These are phyloP conservation scores for Spergularia marina DNA, from an alignment of 148 eudicot species.

Conservation along the genomic window DNA sequence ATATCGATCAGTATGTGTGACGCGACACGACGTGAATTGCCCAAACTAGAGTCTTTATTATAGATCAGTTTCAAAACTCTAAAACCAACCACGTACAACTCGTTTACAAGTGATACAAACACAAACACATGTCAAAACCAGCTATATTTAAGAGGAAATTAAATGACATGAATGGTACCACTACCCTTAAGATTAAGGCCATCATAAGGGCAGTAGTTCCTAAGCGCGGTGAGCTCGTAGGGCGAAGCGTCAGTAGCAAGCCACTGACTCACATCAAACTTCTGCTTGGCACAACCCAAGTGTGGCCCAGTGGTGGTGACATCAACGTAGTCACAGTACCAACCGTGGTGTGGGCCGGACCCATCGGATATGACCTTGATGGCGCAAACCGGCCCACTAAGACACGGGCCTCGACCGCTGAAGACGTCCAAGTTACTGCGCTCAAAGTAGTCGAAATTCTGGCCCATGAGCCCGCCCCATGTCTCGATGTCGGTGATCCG, in stretches of 20 bases:
- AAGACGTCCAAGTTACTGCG: slow-evolving; percentile 76
- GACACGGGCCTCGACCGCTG: slow-evolving; percentile 69
- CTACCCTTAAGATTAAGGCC: not conserved
- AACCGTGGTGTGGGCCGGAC: slow-evolving; percentile 55
- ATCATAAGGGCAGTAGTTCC: slow-evolving; percentile 33
- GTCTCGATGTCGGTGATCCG: slow-evolving; percentile 49
- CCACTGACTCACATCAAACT: slow-evolving; percentile 72
- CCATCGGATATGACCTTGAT: slow-evolving; percentile 73
- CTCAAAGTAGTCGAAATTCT: slow-evolving; percentile 74
- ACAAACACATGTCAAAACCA: not conserved
- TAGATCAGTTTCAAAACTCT: not conserved
- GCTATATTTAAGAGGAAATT: too few relatives aligned
- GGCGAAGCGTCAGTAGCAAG: slow-evolving; percentile 51
- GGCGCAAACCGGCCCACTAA: slow-evolving; percentile 50
- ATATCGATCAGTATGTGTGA: too few relatives aligned
- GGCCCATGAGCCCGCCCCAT: slow-evolving; percentile 92
- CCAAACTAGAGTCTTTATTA: not conserved
- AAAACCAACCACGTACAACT: not conserved
- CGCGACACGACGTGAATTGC: too few relatives aligned
- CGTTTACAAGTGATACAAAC: not conserved
- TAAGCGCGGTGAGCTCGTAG: slow-evolving; percentile 44
- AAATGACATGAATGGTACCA: not conserved
- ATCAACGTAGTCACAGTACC: slow-evolving; percentile 79
- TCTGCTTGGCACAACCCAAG: slow-evolving; percentile 34
- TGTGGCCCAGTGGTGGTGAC: slow-evolving; percentile 62